These are phyloP conservation scores for Yamadazyma trypodendri DNA, from an alignment of 1,139 yeast genomes.

Conservation along the genomic window DNA sequence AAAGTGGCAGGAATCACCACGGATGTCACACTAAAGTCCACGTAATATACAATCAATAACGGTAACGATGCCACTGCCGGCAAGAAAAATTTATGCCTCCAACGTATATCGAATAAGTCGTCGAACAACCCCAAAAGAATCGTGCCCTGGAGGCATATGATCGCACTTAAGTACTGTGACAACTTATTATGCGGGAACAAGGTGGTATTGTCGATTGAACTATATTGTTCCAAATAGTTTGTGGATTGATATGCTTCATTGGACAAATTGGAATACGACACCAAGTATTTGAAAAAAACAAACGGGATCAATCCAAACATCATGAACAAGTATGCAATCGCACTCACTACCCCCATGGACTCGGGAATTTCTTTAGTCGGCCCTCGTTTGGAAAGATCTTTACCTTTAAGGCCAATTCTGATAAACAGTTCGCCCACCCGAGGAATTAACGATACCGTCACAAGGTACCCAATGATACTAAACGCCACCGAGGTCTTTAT, in stretches of 20 bases:
- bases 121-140: slow-evolving; percentile 87
- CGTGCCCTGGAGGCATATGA: slow-evolving; percentile 81
- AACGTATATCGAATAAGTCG: slow-evolving; percentile 89
- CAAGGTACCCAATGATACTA: slow-evolving; percentile 61
- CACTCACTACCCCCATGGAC: slow-evolving; percentile 85
- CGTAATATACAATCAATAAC: slow-evolving; percentile 82
- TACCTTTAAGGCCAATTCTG: slow-evolving; percentile 77
- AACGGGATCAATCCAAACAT: slow-evolving; percentile 90
- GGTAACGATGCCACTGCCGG: slow-evolving; percentile 97
- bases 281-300: slow-evolving; percentile 77
- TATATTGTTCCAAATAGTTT: slow-evolving; percentile 37
- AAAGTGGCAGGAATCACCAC: slow-evolving; percentile 81
- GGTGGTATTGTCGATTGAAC: slow-evolving; percentile 27
- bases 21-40: slow-evolving; percentile 90
- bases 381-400: slow-evolving; percentile 70
- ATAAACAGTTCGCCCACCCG: slow-evolving; percentile 64
- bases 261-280: slow-evolving; percentile 43
- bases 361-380: slow-evolving; percentile 69
- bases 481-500: slow-evolving; percentile 61
- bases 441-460: slow-evolving; percentile 65
- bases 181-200: slow-evolving; percentile 80
- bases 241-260: slow-evolving; percentile 35
- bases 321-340: slow-evolving; percentile 73
- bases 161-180: slow-evolving; percentile 82
- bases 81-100: slow-evolving; percentile 95